Evolutionary conservation across 148 eudicot species (phyloP).

Genomic region (Cornus controversa): DNA sequence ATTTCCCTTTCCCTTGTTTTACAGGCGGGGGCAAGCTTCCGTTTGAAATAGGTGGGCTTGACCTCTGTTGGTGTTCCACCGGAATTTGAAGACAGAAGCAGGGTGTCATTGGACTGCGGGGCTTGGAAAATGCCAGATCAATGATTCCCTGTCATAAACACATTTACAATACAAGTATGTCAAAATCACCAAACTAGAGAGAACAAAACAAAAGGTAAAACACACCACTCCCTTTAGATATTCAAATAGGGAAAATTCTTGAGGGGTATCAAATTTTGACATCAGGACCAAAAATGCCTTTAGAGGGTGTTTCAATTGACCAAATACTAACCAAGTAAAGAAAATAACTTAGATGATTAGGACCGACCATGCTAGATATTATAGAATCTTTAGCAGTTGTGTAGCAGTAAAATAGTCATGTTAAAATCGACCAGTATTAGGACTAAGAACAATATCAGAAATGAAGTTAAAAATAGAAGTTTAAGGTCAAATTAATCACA

Average conservation of each 20-base stretch:
- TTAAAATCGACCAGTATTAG: too few species aligned
- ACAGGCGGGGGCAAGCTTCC: constrained; percentile 69
- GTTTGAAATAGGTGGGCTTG: constrained; percentile 54
- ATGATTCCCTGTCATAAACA: constrained; percentile 59
- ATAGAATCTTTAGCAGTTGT: too few species aligned
- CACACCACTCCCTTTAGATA: not conserved
- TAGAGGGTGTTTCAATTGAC: not conserved
- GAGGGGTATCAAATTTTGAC: not conserved
- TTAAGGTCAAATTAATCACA: too few species aligned
- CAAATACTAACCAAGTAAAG: too few species aligned
- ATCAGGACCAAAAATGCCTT: not conserved
- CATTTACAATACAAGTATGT: not conserved
- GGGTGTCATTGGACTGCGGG: constrained; percentile 57
- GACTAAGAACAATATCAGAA: too few species aligned
- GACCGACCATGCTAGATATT: not conserved
- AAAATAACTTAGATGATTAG: too few species aligned
- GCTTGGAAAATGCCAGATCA: constrained; percentile 75
- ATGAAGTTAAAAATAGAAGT: too few species aligned
- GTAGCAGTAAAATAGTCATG: too few species aligned
- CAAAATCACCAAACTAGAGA: not conserved
- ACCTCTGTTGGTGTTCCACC: constrained; percentile 45
- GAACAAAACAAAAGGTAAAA: not conserved
- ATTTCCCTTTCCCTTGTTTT: constrained; percentile 59
- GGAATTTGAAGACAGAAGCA: constrained; percentile 94
- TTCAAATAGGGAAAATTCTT: not conserved